Evolutionary conservation across 305 asterid species (phyloP).

Genomic region (Solanum hybrid): DNA sequence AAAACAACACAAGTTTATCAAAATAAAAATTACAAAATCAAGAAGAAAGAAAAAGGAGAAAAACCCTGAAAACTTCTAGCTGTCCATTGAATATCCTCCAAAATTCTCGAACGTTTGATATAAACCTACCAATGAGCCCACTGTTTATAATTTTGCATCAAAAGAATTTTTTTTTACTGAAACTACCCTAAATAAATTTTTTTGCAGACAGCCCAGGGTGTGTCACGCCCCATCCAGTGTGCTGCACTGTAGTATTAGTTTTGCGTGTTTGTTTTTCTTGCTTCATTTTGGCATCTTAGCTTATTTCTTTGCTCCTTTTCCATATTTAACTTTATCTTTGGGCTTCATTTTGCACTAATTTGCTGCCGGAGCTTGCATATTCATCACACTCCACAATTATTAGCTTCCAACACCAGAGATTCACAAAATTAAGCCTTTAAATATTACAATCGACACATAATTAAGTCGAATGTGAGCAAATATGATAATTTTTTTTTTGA

Average conservation of each 20-base stretch:
- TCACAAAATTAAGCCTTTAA: background rate
- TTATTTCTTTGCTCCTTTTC: background rate
- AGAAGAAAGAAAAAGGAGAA: background rate
- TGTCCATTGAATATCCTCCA: background rate
- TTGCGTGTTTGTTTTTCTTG: background rate
- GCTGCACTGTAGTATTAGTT: background rate
- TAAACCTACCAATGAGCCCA: background rate
- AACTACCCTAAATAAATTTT: background rate
- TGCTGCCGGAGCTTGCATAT: background rate
- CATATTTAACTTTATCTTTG: background rate
- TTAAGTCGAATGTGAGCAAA: background rate
- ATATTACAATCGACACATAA: background rate
- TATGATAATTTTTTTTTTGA: background rate
- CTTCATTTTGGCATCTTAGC: background rate
- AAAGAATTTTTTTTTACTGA: background rate
- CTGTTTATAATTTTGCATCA: background rate
- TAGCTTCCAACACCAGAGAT: background rate
- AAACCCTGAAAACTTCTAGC: background rate
- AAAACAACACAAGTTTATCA: background rate
- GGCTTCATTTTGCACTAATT: background rate
- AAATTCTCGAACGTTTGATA: background rate
- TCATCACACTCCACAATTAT: background rate
- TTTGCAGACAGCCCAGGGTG: background rate
- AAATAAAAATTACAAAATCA: background rate
- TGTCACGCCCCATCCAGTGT: background rate